Conservation (phyloP, 306 rosid genomes). For the Prosopis cineraria region DNA sequence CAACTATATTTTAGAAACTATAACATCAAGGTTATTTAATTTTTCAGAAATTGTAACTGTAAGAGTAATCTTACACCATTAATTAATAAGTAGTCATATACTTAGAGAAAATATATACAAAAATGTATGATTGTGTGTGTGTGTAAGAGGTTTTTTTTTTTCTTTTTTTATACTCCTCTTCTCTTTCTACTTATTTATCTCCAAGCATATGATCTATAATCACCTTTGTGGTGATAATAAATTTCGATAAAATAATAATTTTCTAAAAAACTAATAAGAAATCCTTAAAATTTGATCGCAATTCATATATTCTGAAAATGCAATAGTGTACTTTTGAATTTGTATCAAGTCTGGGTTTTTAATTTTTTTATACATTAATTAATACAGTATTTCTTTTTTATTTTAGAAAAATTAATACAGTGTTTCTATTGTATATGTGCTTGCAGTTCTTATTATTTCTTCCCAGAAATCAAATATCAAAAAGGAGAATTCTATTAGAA, state of each 20-base stretch:
- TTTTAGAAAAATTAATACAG: too few relatives aligned
- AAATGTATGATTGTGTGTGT: neutral
- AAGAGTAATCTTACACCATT: too few relatives aligned
- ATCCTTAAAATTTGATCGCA: neutral
- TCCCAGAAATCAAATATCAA: conserved; percentile 17
- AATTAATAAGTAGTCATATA: neutral
- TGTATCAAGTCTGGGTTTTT: neutral
- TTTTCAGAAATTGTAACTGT: too few relatives aligned
- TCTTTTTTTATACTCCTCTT: neutral
- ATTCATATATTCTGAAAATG: too few relatives aligned
- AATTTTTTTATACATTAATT: neutral
- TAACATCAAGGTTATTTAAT: too few relatives aligned
- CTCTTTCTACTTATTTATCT: neutral
- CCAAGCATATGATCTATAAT: neutral
- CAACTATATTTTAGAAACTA: neutral
- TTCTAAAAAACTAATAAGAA: neutral
- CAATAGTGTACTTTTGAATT: neutral
- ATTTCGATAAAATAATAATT: neutral
- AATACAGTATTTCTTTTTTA: neutral
- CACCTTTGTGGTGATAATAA: neutral
- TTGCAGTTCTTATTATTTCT: neutral
- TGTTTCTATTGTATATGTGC: too few relatives aligned
- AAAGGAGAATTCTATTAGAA: neutral
- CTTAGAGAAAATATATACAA: neutral
- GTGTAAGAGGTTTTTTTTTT: neutral